Percentiles rank a stretch among this genome's conserved stretches.
phyloP scores from a whole-genome alignment of 164 flowering plant species.

The Tinospora cordifolia region DNA sequence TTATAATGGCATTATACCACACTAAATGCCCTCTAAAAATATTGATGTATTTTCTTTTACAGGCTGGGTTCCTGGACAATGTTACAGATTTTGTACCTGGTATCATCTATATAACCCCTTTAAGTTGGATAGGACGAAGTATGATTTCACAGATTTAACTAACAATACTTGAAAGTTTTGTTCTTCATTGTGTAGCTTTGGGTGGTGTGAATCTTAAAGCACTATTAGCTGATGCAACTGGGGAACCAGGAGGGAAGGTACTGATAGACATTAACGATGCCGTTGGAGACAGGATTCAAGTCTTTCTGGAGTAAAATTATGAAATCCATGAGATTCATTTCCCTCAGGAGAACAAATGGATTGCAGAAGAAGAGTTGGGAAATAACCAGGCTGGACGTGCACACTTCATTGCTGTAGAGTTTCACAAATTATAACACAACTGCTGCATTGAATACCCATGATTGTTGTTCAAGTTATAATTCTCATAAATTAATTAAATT shows the following conservation, averaged over 20 bases:
- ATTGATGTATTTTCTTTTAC: conserved; percentile 11
- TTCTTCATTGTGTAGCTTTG: conserved; percentile 43
- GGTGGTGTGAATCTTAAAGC: conserved; percentile 83
- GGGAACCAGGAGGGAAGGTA: conserved; percentile 58
- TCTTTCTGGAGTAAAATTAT: conserved; percentile 59
- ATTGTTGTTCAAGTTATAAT: not conserved
- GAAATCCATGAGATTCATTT: not conserved
- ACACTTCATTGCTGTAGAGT: not conserved
- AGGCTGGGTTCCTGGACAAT: conserved; percentile 98
- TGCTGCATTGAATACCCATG: not conserved
- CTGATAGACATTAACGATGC: conserved; percentile 69
- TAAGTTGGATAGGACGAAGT: too few species aligned
- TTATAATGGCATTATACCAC: too few species aligned
- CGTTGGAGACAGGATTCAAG: conserved; percentile 82
- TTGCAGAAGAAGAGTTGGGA: too few species aligned
- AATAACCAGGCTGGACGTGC: not conserved
- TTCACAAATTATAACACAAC: not conserved
- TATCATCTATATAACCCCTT: conserved; percentile 19
- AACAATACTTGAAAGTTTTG: not conserved
- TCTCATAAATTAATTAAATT: not conserved
- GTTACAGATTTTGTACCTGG: conserved; percentile 87
- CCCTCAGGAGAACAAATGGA: not conserved
- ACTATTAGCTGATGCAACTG: conserved; percentile 58
- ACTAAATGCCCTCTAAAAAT: too few species aligned
- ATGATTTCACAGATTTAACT: not conserved